Conservation (phyloP, 306 rosid species). For the Chamaecrista fasciculata region DNA sequence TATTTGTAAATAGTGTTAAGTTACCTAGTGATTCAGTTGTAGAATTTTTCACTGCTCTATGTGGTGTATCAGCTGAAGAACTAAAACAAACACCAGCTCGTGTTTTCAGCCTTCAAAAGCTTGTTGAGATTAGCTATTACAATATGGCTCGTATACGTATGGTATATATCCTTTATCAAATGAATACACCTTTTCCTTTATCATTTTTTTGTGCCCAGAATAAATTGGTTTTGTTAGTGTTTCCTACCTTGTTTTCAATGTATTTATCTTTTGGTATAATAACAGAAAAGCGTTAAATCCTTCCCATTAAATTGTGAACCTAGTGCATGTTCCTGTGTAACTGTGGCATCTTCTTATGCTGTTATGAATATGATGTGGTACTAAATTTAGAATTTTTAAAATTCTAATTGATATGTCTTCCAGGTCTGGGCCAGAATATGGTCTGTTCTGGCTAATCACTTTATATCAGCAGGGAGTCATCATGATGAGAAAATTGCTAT, state of each 20-base stretch:
- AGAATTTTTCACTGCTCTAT: conserved; percentile 94
- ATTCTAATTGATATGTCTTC: conserved; percentile 32
- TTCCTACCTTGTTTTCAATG: conserved; percentile 12
- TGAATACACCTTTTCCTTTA: conserved; percentile 24
- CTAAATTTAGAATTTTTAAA: conserved; percentile 22
- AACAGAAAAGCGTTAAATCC: neutral
- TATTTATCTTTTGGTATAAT: conserved; percentile 16
- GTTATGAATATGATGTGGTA: conserved; percentile 1
- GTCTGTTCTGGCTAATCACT: conserved; percentile 95
- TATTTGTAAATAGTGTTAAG: conserved; percentile 88
- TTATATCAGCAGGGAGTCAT: conserved; percentile 97
- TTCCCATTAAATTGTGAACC: conserved; percentile 7
- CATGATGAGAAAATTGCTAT: conserved; percentile 92
- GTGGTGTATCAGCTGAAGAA: conserved; percentile 98
- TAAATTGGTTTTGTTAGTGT: conserved; percentile 20
- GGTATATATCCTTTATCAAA: conserved; percentile 60
- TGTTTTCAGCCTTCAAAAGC: conserved; percentile 98
- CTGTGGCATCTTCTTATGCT: conserved; percentile 22
- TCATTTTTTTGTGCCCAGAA: conserved; percentile 10
- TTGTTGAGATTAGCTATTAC: conserved; percentile 97
- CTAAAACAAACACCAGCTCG: conserved; percentile 94
- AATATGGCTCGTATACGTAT: conserved; percentile 98
- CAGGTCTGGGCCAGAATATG: conserved; percentile 99
- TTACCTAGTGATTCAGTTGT: conserved; percentile 95
- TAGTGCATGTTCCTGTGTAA: neutral